These are phyloP conservation scores for Kwoniella pini DNA, from an alignment of 768 basidiomycete genomes.

Conservation along the genomic window DNA sequence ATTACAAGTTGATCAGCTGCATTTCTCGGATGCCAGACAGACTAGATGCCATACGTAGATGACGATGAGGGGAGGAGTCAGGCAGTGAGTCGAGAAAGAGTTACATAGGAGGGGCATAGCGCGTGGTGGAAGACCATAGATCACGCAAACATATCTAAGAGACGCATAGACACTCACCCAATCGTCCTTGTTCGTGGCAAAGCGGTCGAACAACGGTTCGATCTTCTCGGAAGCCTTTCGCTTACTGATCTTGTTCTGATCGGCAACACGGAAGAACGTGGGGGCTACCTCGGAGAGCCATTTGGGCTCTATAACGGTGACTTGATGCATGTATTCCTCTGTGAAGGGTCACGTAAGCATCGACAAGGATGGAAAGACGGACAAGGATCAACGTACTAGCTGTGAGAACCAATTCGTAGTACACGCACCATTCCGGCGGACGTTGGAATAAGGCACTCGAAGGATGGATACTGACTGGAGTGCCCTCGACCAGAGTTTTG, in stretches of 20 bases:
- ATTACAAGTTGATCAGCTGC: neutral
- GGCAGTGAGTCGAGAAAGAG: neutral
- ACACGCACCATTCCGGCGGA: slow-evolving; percentile 69
- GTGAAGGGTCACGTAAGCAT: slow-evolving; percentile 5
- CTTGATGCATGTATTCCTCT: slow-evolving; percentile 54
- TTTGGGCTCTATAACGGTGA: slow-evolving; percentile 94
- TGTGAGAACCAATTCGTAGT: slow-evolving; percentile 93
- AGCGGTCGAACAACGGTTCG: slow-evolving; percentile 89
- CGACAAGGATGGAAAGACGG: slow-evolving; percentile 42
- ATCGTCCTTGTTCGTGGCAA: slow-evolving; percentile 56
- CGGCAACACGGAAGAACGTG: slow-evolving; percentile 97
- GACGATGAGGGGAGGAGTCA: neutral
- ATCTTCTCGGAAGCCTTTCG: slow-evolving; percentile 64
- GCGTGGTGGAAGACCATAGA: too few relatives aligned
- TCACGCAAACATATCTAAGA: too few relatives aligned
- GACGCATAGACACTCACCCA: slow-evolving; percentile 63
- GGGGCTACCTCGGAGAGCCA: slow-evolving; percentile 98
- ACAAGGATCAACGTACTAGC: slow-evolving; percentile 84
- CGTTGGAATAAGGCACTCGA: slow-evolving; percentile 92
- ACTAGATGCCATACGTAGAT: neutral
- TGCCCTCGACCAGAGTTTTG: slow-evolving; percentile 63
- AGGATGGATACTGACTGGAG: slow-evolving; percentile 98
- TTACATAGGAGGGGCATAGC: too few relatives aligned
- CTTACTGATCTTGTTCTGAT: slow-evolving; percentile 85
- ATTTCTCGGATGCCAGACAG: neutral